Evolutionary conservation across 148 eudicot genomes (phyloP).

Genomic region (Nepenthes mirabilis): DNA sequence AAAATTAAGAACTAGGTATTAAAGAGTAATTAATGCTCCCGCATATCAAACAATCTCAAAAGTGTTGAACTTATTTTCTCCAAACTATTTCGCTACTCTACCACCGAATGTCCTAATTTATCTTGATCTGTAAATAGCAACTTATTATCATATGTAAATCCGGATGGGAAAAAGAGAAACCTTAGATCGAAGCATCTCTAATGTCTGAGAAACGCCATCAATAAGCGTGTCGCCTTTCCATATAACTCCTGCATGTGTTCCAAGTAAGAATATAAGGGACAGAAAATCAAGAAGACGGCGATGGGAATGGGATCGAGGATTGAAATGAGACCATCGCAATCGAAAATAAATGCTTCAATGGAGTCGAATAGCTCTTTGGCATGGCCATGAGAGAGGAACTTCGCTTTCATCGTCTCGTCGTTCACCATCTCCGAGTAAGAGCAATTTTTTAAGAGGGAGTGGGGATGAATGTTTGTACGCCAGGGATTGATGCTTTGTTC

Average conservation of each 20-base stretch:
- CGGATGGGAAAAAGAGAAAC: slow-evolving; percentile 12
- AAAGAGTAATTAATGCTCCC: no score
- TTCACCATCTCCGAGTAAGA: no score
- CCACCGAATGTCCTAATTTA: no score
- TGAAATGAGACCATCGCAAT: slow-evolving; percentile 55
- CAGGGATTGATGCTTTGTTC: no score
- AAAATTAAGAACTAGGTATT: no score
- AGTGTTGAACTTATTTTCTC: no score
- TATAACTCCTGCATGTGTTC: slow-evolving; percentile 38
- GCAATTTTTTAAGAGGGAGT: no score
- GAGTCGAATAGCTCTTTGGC: slow-evolving; percentile 31
- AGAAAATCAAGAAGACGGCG: background rate
- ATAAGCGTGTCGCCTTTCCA: slow-evolving; percentile 92
- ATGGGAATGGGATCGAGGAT: background rate
- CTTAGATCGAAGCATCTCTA: slow-evolving; percentile 58
- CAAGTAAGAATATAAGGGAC: background rate
- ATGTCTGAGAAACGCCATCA: slow-evolving; percentile 63
- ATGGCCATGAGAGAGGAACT: slow-evolving; percentile 22
- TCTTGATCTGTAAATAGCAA: no score
- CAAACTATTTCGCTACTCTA: no score
- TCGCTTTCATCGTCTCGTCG: background rate
- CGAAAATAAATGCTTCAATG: slow-evolving; percentile 78
- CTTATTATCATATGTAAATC: background rate
- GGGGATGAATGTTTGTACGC: no score
- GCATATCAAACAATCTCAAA: no score